Base-by-base conservation (phyloP, 176 grass and related monocot genomes). In the Triticum dicoccoides region DNA sequence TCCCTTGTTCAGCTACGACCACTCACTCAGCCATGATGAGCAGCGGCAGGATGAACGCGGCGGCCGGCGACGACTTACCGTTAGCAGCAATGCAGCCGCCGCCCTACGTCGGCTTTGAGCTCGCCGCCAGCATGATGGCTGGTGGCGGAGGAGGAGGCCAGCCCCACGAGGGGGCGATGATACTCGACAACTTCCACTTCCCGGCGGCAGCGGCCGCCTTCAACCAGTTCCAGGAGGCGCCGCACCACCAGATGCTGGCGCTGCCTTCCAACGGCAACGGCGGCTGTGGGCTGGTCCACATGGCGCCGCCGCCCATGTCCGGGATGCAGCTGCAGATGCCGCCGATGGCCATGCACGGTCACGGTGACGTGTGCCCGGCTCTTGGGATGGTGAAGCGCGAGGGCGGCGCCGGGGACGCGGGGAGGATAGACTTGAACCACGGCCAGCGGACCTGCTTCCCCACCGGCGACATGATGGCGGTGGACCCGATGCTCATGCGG, bases 371-470 rank as follows among this genome's bases (percentile, higher is more conserved):
- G 70, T 90, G 91, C 91, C 89, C 88, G 2, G 89, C 89, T 2
- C 83, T 92, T 0, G 91, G 86, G 5, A 74, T 94, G 14, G 86
- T 95, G 65, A 95, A 98, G 92, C 88, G 86, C 70, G 93, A 98
- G 88, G 85, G 72, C 51, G 82, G 41, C 52, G 77, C 30, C 5
- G 69, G 12, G 34, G 27, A 15, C 0, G 73, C 15, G n/a, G 90
- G 86, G 2, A 84, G 89, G 78, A 95, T 98, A 39, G 96, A 93
- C 62, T 88, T 98, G 8, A 94, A 98, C 61, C 89, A 95, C 0
- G 96, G 96, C 11, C 96, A 89, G 2, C 85, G 96, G 30, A 95
- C 93, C 39, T 98, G 94, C 89, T 98, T 98, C 84, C 92, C 92
- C 13, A 87, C 90, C 0, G 89, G 37, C 0, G 96, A 94, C 65